Evolutionary conservation across 75 land plant species (phyloP).

Genomic region (Selaginella moellendorffii): DNA sequence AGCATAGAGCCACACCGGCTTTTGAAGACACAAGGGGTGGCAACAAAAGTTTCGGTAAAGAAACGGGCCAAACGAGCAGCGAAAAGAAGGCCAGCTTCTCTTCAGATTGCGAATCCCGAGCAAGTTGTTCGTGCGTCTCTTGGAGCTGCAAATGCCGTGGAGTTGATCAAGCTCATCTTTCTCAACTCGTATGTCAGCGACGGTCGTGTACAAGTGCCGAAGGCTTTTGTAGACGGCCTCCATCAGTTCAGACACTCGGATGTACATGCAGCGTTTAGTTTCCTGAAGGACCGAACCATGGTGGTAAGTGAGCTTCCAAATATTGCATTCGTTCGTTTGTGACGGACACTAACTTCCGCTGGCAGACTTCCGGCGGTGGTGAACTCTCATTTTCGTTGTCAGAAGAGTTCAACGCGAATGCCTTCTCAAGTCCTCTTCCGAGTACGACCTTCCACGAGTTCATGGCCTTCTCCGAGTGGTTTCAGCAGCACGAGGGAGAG

Average conservation of each 20-base stretch:
- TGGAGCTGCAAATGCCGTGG: constrained; percentile 80
- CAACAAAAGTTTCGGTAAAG: background rate
- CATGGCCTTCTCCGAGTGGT: constrained; percentile 42
- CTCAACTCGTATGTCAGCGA: constrained; percentile 37
- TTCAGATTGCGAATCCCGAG: constrained; percentile 16
- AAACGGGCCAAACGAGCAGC: background rate
- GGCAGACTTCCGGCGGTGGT: constrained; percentile 47
- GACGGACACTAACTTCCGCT: background rate
- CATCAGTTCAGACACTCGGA: constrained; percentile 58
- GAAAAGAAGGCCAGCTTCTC: constrained; percentile 20
- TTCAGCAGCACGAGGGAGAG: constrained; percentile 27
- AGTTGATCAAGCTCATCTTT: constrained; percentile 77
- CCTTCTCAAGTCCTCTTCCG: constrained; percentile 59
- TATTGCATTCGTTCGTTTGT: background rate
- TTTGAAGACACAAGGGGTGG: background rate
- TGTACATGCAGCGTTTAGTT: constrained; percentile 69
- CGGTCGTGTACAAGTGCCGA: constrained; percentile 35
- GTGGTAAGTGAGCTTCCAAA: constrained; percentile 38
- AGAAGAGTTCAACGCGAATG: constrained; percentile 46
- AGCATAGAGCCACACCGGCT: background rate
- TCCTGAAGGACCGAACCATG: constrained; percentile 51
- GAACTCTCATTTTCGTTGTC: constrained; percentile 60
- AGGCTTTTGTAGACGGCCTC: constrained; percentile 47
- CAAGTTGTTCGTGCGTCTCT: constrained; percentile 43
- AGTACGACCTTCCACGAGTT: constrained; percentile 46